phyloP scores from a whole-genome alignment of 2,329 filamentous ascomycete species.

The Alternaria sp. region DNA sequence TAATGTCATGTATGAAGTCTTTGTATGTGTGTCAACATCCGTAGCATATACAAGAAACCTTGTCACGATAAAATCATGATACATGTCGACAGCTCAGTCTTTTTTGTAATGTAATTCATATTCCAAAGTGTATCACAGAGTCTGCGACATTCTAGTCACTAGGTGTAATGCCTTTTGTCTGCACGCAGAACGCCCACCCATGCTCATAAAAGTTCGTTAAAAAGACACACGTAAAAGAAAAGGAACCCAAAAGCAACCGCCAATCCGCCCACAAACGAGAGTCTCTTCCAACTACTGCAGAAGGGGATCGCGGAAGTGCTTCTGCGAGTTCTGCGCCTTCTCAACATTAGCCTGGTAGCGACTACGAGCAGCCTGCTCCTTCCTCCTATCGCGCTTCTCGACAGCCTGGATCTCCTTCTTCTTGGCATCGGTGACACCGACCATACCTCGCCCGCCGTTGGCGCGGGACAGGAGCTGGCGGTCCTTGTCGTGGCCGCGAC shows the following conservation, averaged over 20 bases:
- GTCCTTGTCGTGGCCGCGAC: constrained; percentile 42
- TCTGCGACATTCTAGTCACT: background rate
- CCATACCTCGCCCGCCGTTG: constrained; percentile 77
- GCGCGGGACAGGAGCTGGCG: constrained; percentile 63
- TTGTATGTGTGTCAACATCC: background rate
- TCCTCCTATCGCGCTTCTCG: constrained; percentile 72
- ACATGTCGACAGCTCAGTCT: background rate
- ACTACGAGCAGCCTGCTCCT: constrained; percentile 66
- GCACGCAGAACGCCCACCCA: background rate
- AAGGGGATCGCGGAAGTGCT: constrained; percentile 70
- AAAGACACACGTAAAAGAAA: background rate
- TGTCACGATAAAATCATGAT: background rate
- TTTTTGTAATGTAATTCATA: background rate
- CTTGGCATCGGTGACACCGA: constrained; percentile 76
- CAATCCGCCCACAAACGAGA: background rate
- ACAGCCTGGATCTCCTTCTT: constrained; percentile 70
- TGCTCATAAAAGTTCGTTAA: background rate
- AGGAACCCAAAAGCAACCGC: background rate
- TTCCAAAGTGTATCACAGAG: background rate
- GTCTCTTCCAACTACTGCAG: constrained; percentile 49
- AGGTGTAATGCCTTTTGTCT: background rate
- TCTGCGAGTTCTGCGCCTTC: constrained; percentile 77
- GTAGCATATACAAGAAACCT: background rate
- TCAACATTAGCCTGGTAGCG: constrained; percentile 71
- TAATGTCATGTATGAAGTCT: background rate